Conservation (phyloP, 306 rosid species). For the Nissolia schottii region DNA sequence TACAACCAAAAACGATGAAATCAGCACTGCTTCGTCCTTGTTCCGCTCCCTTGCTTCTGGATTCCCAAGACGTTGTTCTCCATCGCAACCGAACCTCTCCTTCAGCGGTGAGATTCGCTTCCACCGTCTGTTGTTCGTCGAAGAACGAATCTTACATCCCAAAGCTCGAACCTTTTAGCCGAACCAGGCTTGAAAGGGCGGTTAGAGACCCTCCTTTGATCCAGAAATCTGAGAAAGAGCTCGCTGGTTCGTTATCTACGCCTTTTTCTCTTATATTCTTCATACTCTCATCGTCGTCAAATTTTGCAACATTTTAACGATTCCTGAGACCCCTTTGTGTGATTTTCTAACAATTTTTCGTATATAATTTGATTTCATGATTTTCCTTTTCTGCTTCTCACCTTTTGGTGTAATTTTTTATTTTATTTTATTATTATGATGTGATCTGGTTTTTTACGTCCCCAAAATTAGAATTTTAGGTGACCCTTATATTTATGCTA, state of each 20-base stretch:
- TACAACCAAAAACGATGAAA: conserved; percentile 28
- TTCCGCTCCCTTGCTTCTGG: conserved; percentile 38
- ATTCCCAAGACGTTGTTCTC: conserved; percentile 26
- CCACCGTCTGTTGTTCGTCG: conserved; percentile 46
- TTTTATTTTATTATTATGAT: neutral
- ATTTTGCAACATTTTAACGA: neutral
- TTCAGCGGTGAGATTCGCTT: conserved; percentile 14
- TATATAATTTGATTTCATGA: neutral
- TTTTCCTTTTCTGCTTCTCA: neutral
- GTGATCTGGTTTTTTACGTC: neutral
- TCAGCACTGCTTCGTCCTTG: conserved; percentile 42
- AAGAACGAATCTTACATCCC: conserved; percentile 58
- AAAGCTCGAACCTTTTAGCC: conserved; percentile 84
- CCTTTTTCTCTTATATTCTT: neutral
- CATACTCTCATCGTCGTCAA: neutral
- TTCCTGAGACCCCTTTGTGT: neutral
- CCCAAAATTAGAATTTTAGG: neutral
- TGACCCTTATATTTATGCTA: neutral
- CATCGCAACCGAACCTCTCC: conserved; percentile 9
- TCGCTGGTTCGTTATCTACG: conserved; percentile 48
- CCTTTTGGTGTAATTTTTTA: too few species aligned
- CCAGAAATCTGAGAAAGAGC: conserved; percentile 67
- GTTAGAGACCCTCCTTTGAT: conserved; percentile 69
- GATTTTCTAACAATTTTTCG: neutral
- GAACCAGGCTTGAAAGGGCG: conserved; percentile 56